Evolutionary conservation across 2,329 filamentous ascomycete genomes (phyloP).

Genomic region (Beauveria asiatica): DNA sequence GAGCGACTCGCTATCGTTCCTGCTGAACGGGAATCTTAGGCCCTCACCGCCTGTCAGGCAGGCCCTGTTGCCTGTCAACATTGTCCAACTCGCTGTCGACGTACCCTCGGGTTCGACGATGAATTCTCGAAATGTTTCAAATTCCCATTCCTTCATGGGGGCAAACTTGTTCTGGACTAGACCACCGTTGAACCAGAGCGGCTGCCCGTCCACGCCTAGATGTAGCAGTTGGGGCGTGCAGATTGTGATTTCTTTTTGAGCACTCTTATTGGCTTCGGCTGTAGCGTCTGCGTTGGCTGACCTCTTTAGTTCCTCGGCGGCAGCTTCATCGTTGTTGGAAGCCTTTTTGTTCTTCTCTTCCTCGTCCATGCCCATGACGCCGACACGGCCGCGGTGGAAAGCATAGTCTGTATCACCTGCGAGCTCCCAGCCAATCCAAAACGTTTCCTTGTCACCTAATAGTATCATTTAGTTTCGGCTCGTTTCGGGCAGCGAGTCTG

Average conservation of each 20-base stretch:
- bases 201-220: background rate
- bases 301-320: background rate
- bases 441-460: slow-evolving; percentile 2
- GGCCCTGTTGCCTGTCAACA: background rate
- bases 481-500: background rate
- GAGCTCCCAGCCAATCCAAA: slow-evolving; percentile 5
- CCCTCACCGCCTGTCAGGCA: background rate
- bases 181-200: slow-evolving; percentile 3
- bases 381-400: background rate
- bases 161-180: background rate
- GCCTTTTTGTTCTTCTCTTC: background rate
- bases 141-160: background rate
- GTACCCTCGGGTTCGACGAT: background rate
- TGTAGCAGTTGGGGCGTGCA: slow-evolving; percentile 1
- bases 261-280: background rate
- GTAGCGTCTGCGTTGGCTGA: background rate
- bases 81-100: background rate
- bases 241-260: background rate
- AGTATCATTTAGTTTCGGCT: background rate
- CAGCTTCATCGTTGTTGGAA: background rate
- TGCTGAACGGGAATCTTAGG: background rate
- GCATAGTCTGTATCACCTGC: slow-evolving; percentile 2
- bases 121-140: background rate
- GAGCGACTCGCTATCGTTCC: background rate
- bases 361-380: background rate